Base-by-base conservation (phyloP, 805 yeast species). In the Candida sphagnicola region DNA sequence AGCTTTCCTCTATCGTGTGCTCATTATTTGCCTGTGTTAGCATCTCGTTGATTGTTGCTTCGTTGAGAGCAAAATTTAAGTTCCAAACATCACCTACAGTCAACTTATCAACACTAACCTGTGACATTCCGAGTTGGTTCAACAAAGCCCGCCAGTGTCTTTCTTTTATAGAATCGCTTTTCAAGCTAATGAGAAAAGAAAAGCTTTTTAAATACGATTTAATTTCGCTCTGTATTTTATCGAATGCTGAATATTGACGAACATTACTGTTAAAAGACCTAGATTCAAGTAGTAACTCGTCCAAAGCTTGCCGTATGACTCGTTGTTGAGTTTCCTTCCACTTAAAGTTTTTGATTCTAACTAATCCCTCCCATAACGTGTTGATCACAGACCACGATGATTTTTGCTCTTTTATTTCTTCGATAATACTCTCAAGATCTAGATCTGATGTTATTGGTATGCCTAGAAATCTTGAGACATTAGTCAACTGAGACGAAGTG, bases 11-110 rank as follows among this genome's bases (percentile, higher is more conserved):
- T 2, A 91, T 62, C 0, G 75, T 65, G 41, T 74, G 68, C 52
- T 91, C 97, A 2, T 86, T 83, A 42, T 75, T 77, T 0, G 97
- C 96, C 41, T 73, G 75, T 1, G 68, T 67, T 2, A 86, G 48
- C 0, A 83, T 57, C 0, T 72, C 58, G 28, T 70, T 71, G 5
- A 90, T 61, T 0, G 53, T 42, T 2, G 46, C 45, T 32, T 74
- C 77, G 54, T 85, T 73, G 2, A 61, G 42, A 0, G 43, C 18
- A 12, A 84, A 54, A 29, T 80, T 62, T 31, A 88, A 56, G 26
- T 69, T 70, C 76, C 91, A 72, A 2, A 90, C 74, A 44, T 82
- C 75, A 1, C 80, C 80, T 2, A 87, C 56, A 0, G 72, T 62
- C 39, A 82, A 46, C 0, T 59, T 42, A 8, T 49, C 56, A 24